Evolutionary conservation across 306 rosid species (phyloP).

Genomic region (Benincasa hispida): DNA sequence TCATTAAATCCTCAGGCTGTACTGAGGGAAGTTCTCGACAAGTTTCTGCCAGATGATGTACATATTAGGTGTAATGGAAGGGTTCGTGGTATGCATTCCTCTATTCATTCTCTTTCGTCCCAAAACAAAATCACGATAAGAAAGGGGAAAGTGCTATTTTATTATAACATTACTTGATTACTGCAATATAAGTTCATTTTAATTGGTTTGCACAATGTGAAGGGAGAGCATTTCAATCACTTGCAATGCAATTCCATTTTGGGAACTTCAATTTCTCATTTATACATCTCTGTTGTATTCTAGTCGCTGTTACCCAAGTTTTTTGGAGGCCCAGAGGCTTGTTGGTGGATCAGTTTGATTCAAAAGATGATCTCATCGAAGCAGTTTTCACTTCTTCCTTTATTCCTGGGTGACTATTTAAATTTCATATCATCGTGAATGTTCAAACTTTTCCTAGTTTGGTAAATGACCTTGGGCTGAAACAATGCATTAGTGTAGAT

Average conservation of each 20-base stretch:
- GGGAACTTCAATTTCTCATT: neutral
- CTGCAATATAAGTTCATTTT: neutral
- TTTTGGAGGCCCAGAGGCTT: constrained; percentile 90
- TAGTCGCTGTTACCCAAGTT: constrained; percentile 94
- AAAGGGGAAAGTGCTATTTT: neutral
- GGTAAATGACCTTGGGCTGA: constrained; percentile 3
- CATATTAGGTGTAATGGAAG: constrained; percentile 81
- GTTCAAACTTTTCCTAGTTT: constrained; percentile 1
- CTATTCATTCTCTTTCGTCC: neutral
- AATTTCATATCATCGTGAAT: constrained; percentile 12
- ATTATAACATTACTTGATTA: neutral
- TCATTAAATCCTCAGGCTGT: constrained; percentile 55
- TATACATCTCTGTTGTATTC: neutral
- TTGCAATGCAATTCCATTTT: neutral
- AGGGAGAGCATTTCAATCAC: neutral
- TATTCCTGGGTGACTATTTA: constrained; percentile 84
- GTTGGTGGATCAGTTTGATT: constrained; percentile 85
- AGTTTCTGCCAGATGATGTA: constrained; percentile 71
- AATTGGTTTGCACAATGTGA: neutral
- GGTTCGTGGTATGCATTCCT: constrained; percentile 59
- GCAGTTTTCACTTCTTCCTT: constrained; percentile 96
- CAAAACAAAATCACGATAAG: neutral
- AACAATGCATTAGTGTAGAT: constrained; percentile 28
- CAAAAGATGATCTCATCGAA: constrained; percentile 93
- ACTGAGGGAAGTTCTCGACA: constrained; percentile 62